phyloP scores from a whole-genome alignment of 306 rosid species.

The Boehmeria nivea region DNA sequence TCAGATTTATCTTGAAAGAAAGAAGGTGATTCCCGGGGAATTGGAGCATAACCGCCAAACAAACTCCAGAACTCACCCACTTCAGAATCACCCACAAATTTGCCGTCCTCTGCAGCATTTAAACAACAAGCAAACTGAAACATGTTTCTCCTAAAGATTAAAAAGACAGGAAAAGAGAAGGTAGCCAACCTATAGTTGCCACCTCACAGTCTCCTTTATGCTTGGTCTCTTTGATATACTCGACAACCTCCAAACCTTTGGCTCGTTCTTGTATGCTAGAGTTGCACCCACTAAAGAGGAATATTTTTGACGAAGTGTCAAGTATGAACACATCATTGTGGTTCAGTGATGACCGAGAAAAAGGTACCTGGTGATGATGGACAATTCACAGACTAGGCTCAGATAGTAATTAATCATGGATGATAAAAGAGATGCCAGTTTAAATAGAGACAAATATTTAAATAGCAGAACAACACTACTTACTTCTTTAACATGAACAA shows the following conservation, averaged over 20 bases:
- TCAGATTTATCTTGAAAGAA: slow-evolving; percentile 38
- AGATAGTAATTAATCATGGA: no score
- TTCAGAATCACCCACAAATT: slow-evolving; percentile 89
- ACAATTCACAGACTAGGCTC: slow-evolving; percentile 14
- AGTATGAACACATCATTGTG: slow-evolving; percentile 87
- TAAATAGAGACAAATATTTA: no score
- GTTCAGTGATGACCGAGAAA: slow-evolving; percentile 77
- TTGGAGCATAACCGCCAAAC: slow-evolving; percentile 95
- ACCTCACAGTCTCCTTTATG: slow-evolving; percentile 77
- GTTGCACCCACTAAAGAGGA: slow-evolving; percentile 90
- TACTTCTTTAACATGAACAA: slow-evolving; percentile 82
- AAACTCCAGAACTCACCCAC: slow-evolving; percentile 98
- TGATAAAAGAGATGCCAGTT: no score
- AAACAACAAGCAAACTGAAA: slow-evolving; percentile 18
- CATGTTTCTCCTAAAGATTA: slow-evolving; percentile 8
- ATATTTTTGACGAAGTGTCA: slow-evolving; percentile 83
- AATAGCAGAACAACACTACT: slow-evolving; percentile 18
- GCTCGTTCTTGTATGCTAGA: slow-evolving; percentile 95
- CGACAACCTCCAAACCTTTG: slow-evolving; percentile 89
- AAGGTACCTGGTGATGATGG: slow-evolving; percentile 59
- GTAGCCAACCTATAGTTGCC: slow-evolving; percentile 78
- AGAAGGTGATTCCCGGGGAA: slow-evolving; percentile 67
- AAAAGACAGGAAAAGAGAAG: slow-evolving; percentile 10
- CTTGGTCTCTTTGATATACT: slow-evolving; percentile 74
- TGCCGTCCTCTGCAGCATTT: slow-evolving; percentile 86